Evolutionary conservation across 306 rosid species (phyloP), one percentile per base, ranked within the genome.

Genomic region (Acacia crassicarpa): DNA sequence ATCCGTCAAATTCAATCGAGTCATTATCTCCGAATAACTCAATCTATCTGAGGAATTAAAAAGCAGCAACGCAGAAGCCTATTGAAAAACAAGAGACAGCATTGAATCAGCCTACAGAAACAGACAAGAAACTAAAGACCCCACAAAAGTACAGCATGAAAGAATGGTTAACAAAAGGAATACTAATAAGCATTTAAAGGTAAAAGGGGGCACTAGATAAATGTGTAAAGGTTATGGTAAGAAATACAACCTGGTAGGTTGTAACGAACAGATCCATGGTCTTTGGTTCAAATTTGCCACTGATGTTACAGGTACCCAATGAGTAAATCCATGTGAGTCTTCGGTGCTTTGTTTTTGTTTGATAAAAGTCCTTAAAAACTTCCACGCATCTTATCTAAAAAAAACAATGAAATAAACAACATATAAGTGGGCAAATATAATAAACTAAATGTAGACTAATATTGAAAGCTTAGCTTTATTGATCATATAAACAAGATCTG

Each of bases 241-340:
- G 71, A 80, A 75, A 76, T 63, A 69, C 62, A 56, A 94, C 98
- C 95, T 94, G 32, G 32, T 30, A 30, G 40, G 98, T 94, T 46
- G 98, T 91, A 74, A 94, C 98, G 74, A 94, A 84, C 85, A 94
- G 85, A 84, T 94, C 98, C 87, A 94, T 89, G 27, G 91, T 61
- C 83, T 91, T 93, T 62, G 92, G 87, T 16, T 92, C 98, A 79
- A 94, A 93, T 81, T 94, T 93, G 56, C 95, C 97, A 54, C 19
- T 91, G 46, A 94, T 84, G 72, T 91, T 87, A 85, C 98, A 93
- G 40, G 95, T 91, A 10, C 97, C 98, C 97, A 94, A 80, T 27
- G 98, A 92, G 88, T 90, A 93, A 78, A 94, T 92, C 98, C 98
- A 94, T 9, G 97, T 91, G 51, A 94, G 97, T 79, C 93, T 94